Evolutionary conservation across 2,329 filamentous ascomycete species (phyloP).

Genomic region (Acrodontium crateriforme): DNA sequence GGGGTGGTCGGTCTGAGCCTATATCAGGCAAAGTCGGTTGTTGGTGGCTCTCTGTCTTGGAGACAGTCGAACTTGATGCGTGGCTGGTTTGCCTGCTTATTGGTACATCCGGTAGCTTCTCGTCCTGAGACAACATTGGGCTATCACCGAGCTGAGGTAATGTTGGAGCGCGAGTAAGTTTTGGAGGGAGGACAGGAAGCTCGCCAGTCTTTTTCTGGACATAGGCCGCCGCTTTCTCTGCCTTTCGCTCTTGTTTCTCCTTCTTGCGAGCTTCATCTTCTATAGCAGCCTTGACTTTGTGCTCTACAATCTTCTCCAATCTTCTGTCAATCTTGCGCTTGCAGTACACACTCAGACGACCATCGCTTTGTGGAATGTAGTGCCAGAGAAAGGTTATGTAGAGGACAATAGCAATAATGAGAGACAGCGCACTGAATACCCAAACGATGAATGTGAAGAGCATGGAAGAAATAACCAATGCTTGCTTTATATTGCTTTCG

Average conservation of each 20-base stretch:
- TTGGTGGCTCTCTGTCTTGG: conserved; percentile 26
- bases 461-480: conserved; percentile 78
- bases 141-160: conserved; percentile 48
- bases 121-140: conserved; percentile 38
- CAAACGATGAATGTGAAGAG: conserved; percentile 81
- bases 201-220: conserved; percentile 18
- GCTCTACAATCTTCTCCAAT: conserved; percentile 69
- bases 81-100: conserved; percentile 15
- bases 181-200: conserved; percentile 8
- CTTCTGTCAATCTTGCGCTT: conserved; percentile 80
- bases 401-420: conserved; percentile 62
- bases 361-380: conserved; percentile 72
- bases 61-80: conserved; percentile 13
- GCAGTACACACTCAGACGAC: conserved; percentile 72
- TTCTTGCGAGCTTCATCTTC: conserved; percentile 53
- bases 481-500: conserved; percentile 60
- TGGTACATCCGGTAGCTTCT: conserved; percentile 26
- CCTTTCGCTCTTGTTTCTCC: conserved; percentile 40
- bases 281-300: conserved; percentile 78
- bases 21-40: conserved; percentile 30
- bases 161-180: conserved; percentile 47
- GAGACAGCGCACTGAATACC: conserved; percentile 61
- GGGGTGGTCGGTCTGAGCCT: too few species aligned
- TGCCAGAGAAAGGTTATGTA: conserved; percentile 87
- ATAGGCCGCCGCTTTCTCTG: conserved; percentile 41